Evolutionary conservation across 2,329 filamentous ascomycete genomes (phyloP), one percentile per base, ranked within the genome.

Genomic region (Xylogone sp.): DNA sequence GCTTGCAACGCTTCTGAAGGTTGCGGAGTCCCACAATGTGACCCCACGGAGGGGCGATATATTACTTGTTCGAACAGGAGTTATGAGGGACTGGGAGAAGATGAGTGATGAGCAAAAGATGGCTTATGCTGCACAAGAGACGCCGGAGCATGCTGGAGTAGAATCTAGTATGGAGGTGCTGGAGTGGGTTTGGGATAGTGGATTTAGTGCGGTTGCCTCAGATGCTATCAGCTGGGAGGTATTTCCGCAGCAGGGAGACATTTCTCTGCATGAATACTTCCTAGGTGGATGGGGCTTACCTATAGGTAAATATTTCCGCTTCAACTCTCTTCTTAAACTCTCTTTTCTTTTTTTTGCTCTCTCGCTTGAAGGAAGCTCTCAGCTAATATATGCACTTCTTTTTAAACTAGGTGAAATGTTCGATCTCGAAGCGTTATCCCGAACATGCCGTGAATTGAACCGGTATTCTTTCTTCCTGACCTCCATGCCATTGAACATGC

Each of bases 401-500:
- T 50, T 12, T 57, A 12, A 31, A 42, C 50, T 42, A 53, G 64
- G 66, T 48, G 71, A 75, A 43, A 51, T 68, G 1, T 69, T 68
- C 24, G 65, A 71, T 34, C 50, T 69, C 21, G 66, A 69, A 49
- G 61, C 51, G 20, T 53, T 70, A 44, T 63, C 64, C 12, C 58
- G 55, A 49, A 59, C 58, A 12, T 71, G 69, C 50, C 57, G 65
- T 39, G 64, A 67, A 29, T 62, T 68, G 18, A 62, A 68, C 12
- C 63, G 74, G 13, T 78, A 73, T 70, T 68, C 65, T 0, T 81
- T 81, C 53, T 80, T 81, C 53, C 62, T 81, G 19, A 69, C 70
- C 1, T 76, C 72, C 19, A 65, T 71, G 45, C 75, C 75, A 1
- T 62, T 78, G 31, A 77, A 78, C 48, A 72, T 65, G 47, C 65